These are phyloP conservation scores for Paraphoma sp. DNA, from an alignment of 2,329 filamentous ascomycete species.

Conservation along the genomic window DNA sequence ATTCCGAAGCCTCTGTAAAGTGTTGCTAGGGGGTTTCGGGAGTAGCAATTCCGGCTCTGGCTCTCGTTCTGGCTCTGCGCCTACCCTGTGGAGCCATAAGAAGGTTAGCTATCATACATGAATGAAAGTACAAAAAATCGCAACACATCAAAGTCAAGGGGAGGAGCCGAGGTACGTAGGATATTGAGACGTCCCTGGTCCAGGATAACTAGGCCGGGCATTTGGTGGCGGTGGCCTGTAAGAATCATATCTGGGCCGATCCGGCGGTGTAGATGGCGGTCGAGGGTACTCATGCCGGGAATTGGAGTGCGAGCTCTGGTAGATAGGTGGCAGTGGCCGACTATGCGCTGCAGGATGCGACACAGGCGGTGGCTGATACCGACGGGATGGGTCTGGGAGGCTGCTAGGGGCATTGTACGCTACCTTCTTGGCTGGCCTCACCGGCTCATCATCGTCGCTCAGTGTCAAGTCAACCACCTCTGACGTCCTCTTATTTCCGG, in stretches of 20 bases:
- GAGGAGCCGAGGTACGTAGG: slow-evolving; percentile 36
- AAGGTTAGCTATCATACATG: slow-evolving; percentile 29
- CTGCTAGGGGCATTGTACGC: slow-evolving; percentile 49
- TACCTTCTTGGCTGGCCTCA: slow-evolving; percentile 49
- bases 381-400: slow-evolving; percentile 39
- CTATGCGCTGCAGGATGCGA: slow-evolving; percentile 17
- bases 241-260: slow-evolving; percentile 16
- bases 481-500: slow-evolving; percentile 52
- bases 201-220: slow-evolving; percentile 26
- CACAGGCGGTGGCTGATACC: slow-evolving; percentile 35
- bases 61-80: slow-evolving; percentile 38
- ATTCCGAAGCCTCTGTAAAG: neutral
- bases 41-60: slow-evolving; percentile 6
- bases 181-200: slow-evolving; percentile 34
- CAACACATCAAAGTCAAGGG: slow-evolving; percentile 27
- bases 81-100: slow-evolving; percentile 24
- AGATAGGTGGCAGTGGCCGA: slow-evolving; percentile 22
- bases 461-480: slow-evolving; percentile 59
- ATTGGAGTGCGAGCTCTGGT: slow-evolving; percentile 19
- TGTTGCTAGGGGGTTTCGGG: neutral
- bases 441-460: slow-evolving; percentile 55
- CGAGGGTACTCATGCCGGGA: slow-evolving; percentile 25
- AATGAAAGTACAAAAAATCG: slow-evolving; percentile 14
- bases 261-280: slow-evolving; percentile 30
- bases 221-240: slow-evolving; percentile 32